A percentile compares a stretch with the other conserved stretches of the same genome.
These are phyloP conservation scores for Ascochyta fabae DNA, from an alignment of 2,329 filamentous ascomycete species.

Conservation along the genomic window DNA sequence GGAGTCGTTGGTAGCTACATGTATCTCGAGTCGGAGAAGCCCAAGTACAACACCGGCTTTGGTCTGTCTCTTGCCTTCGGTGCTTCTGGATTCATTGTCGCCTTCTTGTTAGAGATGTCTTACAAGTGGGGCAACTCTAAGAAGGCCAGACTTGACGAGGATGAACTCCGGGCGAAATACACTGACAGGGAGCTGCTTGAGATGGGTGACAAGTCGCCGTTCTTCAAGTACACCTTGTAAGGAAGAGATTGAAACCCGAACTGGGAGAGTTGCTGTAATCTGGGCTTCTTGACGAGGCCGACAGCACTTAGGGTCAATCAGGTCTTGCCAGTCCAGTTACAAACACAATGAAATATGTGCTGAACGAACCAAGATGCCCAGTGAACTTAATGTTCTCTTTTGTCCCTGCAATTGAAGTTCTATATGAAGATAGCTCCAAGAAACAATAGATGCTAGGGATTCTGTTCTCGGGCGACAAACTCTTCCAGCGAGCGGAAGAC, in stretches of 20 bases:
- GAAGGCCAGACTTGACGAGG: conserved; percentile 45
- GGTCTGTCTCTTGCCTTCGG: conserved; percentile 42
- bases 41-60: conserved; percentile 47
- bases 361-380: background rate
- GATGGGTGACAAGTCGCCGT: conserved; percentile 50
- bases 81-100: conserved; percentile 30
- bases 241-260: background rate
- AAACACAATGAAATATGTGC: background rate
- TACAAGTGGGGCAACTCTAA: conserved; percentile 46
- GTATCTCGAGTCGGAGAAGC: conserved; percentile 45
- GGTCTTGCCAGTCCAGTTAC: background rate
- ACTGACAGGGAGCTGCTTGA: conserved; percentile 46
- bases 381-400: background rate
- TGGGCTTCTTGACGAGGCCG: background rate
- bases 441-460: too few species aligned
- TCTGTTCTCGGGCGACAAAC: too few species aligned
- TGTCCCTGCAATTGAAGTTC: too few species aligned
- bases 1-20: conserved; percentile 45
- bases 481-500: too few species aligned
- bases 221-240: conserved; percentile 47
- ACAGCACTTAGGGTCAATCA: background rate
- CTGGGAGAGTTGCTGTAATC: background rate
- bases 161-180: conserved; percentile 45
- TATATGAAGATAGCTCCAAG: too few species aligned
- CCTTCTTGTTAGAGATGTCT: conserved; percentile 34